Evolutionary conservation across 805 yeast genomes (phyloP), one percentile per base, ranked within the genome.

Genomic region (Cyberlindnera galapagoensis): DNA sequence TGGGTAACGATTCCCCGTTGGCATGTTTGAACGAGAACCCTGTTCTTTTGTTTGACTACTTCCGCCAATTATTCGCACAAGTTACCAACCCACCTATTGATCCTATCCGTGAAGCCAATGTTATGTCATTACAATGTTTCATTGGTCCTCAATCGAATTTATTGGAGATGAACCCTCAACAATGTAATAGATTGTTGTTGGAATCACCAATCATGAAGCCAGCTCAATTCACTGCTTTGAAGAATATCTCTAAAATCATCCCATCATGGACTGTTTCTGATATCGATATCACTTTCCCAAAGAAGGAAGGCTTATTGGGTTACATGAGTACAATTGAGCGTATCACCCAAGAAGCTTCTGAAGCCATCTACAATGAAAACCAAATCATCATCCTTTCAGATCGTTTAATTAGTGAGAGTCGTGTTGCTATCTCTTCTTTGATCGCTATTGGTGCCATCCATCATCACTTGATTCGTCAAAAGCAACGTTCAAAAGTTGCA

Each of bases 41-140:
- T 26, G 80, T 80, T 46, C 63, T 92, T 42, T 66, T 86, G 42
- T 90, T 83, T 59, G 98, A 92, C 53, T 90, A 90, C 64, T 92
- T 90, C 70, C 78, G 95, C 52, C 95, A 90, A 60, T 71, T 90
- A 53, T 90, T 90, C 64, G 98, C 98, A 14, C 98, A 90, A 63
- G 98, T 90, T 35, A 90, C 98, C 20, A 90, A 90, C 63, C 98
- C 98, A 36, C 97, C 98, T 31, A 92, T 90, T 55, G 98, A 90
- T 59, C 97, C 98, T 32, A 92, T 90, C 49, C 80, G 97, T 59
- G 98, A 90, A 65, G 80, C 80, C 38, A 84, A 90, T 47, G 97
- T 92, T 53, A 90, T 90, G 98, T 85, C 96, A 9, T 71, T 92
- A 46, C 96, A 90, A 59, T 90, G 98, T 63, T 86, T 83, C 60